A percentile compares a stretch with the other conserved stretches of the same genome.
Evolutionary conservation across 345 rosid species (phyloP).

Genomic region (Linum usitatissimum): DNA sequence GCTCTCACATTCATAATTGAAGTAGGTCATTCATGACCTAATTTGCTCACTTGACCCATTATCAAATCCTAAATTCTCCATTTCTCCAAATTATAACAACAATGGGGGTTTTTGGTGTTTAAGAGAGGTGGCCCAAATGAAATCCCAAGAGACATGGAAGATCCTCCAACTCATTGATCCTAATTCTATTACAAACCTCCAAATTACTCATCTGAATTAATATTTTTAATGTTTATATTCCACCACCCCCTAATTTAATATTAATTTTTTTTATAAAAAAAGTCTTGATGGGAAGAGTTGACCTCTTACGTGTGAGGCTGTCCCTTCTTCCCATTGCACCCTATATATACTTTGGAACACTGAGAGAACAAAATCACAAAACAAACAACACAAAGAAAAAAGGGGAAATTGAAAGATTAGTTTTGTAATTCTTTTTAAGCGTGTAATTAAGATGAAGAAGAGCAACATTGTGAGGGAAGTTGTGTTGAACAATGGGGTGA

Average conservation of each 20-base stretch:
- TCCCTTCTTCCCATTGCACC: neutral
- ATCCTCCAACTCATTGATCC: constrained; percentile 26
- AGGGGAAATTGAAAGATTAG: constrained; percentile 1
- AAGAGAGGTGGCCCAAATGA: constrained; percentile 19
- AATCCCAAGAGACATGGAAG: constrained; percentile 75
- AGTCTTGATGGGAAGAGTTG: constrained; percentile 27
- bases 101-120: no score
- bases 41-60: no score
- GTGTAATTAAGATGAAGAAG: constrained; percentile 21
- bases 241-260: neutral
- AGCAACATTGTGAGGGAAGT: constrained; percentile 23
- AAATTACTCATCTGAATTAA: constrained; percentile 6
- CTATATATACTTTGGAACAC: constrained; percentile 17
- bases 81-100: no score
- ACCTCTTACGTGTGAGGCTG: constrained; percentile 24
- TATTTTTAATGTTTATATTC: neutral
- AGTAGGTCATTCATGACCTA: no score
- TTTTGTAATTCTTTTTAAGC: no score
- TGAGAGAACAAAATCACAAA: neutral
- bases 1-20: no score
- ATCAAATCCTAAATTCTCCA: no score
- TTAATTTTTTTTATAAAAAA: constrained; percentile 3
- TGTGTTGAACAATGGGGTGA: constrained; percentile 47
- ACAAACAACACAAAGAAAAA: neutral
- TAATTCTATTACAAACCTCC: neutral